Evolutionary conservation across 805 yeast genomes (phyloP).

Genomic region (Wickerhamiella lipophila): DNA sequence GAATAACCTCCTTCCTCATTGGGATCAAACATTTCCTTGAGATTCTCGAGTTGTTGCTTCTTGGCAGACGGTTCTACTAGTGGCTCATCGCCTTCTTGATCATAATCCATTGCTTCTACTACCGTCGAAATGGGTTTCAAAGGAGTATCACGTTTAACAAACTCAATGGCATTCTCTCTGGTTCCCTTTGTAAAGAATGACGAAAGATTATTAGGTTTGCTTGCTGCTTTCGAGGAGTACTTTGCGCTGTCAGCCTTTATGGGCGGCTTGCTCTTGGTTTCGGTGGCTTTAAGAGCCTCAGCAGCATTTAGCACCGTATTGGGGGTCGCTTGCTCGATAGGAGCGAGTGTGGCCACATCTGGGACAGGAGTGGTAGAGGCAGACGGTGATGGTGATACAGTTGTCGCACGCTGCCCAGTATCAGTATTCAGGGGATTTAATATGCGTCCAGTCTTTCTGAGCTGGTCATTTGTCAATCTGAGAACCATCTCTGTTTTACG

Average conservation of each 20-base stretch:
- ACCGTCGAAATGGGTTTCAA: neutral
- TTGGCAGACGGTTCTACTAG: neutral
- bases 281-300: too few species aligned
- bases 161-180: neutral
- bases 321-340: too few species aligned
- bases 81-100: neutral
- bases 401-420: too few species aligned
- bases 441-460: neutral
- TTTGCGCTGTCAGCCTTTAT: neutral
- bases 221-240: neutral
- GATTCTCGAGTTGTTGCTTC: slow-evolving; percentile 4
- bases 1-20: neutral
- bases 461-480: neutral
- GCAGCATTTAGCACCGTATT: too few species aligned
- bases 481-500: neutral
- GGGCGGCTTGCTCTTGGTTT: too few species aligned
- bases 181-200: slow-evolving; percentile 1
- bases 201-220: neutral
- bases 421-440: neutral
- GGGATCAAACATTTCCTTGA: slow-evolving; percentile 2
- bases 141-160: neutral
- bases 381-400: too few species aligned
- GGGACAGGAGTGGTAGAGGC: too few species aligned
- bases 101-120: neutral
- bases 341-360: too few species aligned